Evolutionary conservation across 2,329 filamentous ascomycete genomes (phyloP), one percentile per base, ranked within the genome.

Genomic region (Aspergillus calidoustus): DNA sequence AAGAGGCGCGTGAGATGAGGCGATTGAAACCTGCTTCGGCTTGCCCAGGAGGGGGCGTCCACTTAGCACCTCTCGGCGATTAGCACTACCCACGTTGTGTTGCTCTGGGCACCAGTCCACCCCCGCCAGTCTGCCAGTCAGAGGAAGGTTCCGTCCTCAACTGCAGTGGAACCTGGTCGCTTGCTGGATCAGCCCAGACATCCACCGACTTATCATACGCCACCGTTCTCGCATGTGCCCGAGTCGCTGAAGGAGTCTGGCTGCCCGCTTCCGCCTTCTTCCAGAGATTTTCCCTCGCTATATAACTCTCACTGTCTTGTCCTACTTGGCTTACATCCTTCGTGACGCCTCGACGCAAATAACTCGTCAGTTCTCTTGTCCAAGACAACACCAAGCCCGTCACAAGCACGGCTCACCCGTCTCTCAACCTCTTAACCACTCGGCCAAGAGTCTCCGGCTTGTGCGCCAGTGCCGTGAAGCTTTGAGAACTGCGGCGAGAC

Each of bases 241-340:
- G 62, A 59, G 51, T 58, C 60, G n/a, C 22, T 30, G 47, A 52
- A 60, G 54, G 47, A 51, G 47, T 62, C 63, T 69, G 66, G 61
- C 55, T 58, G 46, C 41, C 44, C 60, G 57, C 60, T 56, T 57
- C 57, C 58, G 47, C 53, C 60, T 62, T 49, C 41, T 64, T 60
- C 64, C 64, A 65, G 59, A 66, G 52, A 61, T 64, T 68, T 68
- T 54, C 59, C 53, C 34, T 59, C 31, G 31, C 57, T 68, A 69
- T 69, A 70, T 66, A 61, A 55, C 62, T 34, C 43, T 46, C 57
- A 48, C 28, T 38, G 53, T 52, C 64, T 60, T 61, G 60, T 68
- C 64, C 58, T 56, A 65, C 66, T 69, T 69, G 64, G 66, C 68
- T 64, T 59, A 60, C 67, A 66, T 67, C 48, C 66, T 53, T 63